phyloP scores from a whole-genome alignment of 305 asterid genomes.

The Fraxinus floribunda region DNA sequence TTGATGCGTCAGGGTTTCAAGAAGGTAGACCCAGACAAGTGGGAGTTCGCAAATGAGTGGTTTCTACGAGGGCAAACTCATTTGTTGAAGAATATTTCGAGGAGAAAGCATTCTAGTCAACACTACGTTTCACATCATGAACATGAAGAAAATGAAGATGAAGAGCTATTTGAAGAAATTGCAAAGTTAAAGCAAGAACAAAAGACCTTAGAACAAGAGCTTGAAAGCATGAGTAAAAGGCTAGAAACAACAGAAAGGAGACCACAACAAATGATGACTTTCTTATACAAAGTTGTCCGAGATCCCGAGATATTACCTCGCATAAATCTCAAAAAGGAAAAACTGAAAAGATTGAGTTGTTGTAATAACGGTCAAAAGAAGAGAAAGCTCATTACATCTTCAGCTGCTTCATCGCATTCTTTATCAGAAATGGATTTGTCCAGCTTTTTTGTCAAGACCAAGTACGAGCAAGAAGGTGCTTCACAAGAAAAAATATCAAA shows the following conservation, averaged over 20 bases:
- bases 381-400: conserved; percentile 39
- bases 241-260: conserved; percentile 75
- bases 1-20: conserved; percentile 4
- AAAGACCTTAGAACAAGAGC: conserved; percentile 50
- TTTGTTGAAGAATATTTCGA: conserved; percentile 1
- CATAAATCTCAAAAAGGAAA: conserved; percentile 57
- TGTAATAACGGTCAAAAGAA: conserved; percentile 40
- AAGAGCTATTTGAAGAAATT: conserved; percentile 49
- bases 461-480: conserved; percentile 1
- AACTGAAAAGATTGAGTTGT: conserved; percentile 13
- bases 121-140: not conserved
- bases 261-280: conserved; percentile 84
- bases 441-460: not conserved
- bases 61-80: conserved; percentile 8
- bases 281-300: conserved; percentile 64
- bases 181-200: conserved; percentile 63
- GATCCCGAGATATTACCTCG: conserved; percentile 66
- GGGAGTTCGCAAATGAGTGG: conserved; percentile 19
- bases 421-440: conserved; percentile 7
- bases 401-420: conserved; percentile 35
- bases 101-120: conserved; percentile 24
- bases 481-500: not conserved
- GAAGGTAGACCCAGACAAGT: conserved; percentile 10
- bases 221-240: conserved; percentile 67
- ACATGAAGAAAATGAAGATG: conserved; percentile 40